These are phyloP conservation scores for Falciphora oryzae DNA, from an alignment of 2,329 filamentous ascomycete genomes.

Conservation along the genomic window DNA sequence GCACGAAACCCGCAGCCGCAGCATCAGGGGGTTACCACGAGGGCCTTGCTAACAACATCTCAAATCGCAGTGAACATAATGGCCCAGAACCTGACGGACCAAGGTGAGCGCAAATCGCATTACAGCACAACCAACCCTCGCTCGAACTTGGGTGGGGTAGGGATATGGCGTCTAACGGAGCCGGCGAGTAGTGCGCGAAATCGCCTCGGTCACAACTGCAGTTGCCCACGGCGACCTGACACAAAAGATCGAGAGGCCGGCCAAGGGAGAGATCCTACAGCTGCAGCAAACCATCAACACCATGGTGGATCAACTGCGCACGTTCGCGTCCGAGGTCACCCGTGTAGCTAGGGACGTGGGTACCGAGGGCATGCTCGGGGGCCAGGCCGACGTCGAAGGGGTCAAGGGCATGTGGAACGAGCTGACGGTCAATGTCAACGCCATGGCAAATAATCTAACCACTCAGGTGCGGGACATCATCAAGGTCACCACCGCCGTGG, in stretches of 20 bases:
- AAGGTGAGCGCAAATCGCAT: conserved; percentile 39
- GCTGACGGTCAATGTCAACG: conserved; percentile 78
- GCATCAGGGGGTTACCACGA: neutral
- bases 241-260: conserved; percentile 77
- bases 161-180: neutral
- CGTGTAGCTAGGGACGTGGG: conserved; percentile 79
- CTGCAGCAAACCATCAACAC: conserved; percentile 84
- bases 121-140: neutral
- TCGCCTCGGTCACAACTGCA: conserved; percentile 76
- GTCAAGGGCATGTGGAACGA: conserved; percentile 89
- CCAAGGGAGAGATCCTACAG: conserved; percentile 75
- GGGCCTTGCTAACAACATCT: neutral
- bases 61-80: conserved; percentile 63
- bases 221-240: conserved; percentile 78
- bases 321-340: conserved; percentile 79
- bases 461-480: conserved; percentile 95
- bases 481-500: conserved; percentile 66
- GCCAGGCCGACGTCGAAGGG: conserved; percentile 76
- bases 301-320: conserved; percentile 81
- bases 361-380: conserved; percentile 76
- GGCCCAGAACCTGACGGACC: conserved; percentile 76
- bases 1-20: conserved; percentile 13
- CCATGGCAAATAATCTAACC: conserved; percentile 82
- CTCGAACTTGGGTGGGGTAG: neutral
- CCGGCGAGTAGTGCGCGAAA: conserved; percentile 60